Percentiles rank a stretch among this genome's conserved stretches.
These are phyloP conservation scores for Coix lacrymajobi DNA, from an alignment of 176 grass and related monocot species.

Conservation along the genomic window DNA sequence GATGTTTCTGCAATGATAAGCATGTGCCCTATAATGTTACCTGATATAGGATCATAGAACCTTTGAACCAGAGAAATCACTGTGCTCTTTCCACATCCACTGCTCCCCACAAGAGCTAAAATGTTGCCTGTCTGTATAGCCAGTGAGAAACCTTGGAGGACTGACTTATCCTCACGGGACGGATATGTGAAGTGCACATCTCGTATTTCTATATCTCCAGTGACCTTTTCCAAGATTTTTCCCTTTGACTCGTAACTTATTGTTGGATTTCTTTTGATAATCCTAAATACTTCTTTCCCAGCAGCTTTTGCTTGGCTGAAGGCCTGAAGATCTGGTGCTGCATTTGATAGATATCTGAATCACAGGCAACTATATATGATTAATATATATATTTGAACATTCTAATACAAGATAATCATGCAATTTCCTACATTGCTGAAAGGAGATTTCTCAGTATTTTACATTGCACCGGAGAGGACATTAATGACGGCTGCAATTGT, in stretches of 20 bases:
- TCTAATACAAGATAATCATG: conserved; percentile 1
- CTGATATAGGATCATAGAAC: conserved; percentile 44
- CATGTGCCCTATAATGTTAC: conserved; percentile 20
- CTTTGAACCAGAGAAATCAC: conserved; percentile 49
- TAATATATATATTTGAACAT: not conserved
- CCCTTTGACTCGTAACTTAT: conserved; percentile 38
- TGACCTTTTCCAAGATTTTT: conserved; percentile 26
- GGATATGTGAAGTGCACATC: conserved; percentile 53
- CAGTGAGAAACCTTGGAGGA: conserved; percentile 44
- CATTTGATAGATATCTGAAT: conserved; percentile 59
- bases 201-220: conserved; percentile 31
- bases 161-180: conserved; percentile 30
- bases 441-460: conserved; percentile 30
- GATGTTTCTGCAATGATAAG: conserved; percentile 1
- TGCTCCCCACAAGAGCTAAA: conserved; percentile 51
- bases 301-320: conserved; percentile 57
- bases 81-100: conserved; percentile 56
- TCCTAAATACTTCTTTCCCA: conserved; percentile 30
- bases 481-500: conserved; percentile 57
- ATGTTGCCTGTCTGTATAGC: conserved; percentile 20
- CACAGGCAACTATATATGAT: not conserved
- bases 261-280: conserved; percentile 38
- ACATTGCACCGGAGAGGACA: conserved; percentile 68
- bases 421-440: conserved; percentile 4
- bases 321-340: conserved; percentile 59